Percentiles rank a stretch among this genome's conserved stretches.
Evolutionary conservation across 2,329 filamentous ascomycete species (phyloP).

Genomic region (Alternaria ethzedia): DNA sequence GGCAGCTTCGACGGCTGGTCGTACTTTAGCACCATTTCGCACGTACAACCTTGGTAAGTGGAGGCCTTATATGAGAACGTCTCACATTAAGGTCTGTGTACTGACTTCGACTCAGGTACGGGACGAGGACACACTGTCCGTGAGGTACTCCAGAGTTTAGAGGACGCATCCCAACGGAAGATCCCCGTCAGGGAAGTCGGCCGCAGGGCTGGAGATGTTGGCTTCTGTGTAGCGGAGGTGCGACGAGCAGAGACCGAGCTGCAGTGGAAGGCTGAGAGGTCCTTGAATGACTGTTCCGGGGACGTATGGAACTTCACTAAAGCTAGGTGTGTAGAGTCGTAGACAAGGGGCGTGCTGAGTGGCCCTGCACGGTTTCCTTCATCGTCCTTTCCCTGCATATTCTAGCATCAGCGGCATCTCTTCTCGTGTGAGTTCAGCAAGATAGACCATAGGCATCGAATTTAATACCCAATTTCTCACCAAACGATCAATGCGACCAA

Average conservation of each 20-base stretch:
- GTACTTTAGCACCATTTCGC: constrained; percentile 43
- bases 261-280: constrained; percentile 47
- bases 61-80: neutral
- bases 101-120: constrained; percentile 42
- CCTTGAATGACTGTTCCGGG: constrained; percentile 45
- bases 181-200: constrained; percentile 48
- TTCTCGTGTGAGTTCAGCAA: neutral
- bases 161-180: constrained; percentile 42
- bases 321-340: constrained; percentile 24
- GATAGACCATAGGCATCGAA: neutral
- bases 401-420: neutral
- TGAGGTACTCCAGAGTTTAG: constrained; percentile 50
- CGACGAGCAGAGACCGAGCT: constrained; percentile 48
- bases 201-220: constrained; percentile 51
- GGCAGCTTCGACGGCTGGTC: constrained; percentile 42
- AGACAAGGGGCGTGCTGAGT: neutral
- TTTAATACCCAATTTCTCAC: neutral
- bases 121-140: constrained; percentile 52
- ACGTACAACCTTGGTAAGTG: constrained; percentile 50
- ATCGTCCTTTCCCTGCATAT: neutral
- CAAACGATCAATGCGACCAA: too few relatives aligned
- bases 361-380: neutral
- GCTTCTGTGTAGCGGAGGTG: constrained; percentile 50
- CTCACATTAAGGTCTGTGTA: neutral
- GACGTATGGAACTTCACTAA: constrained; percentile 51